phyloP scores from a whole-genome alignment of 495 filamentous ascomycete species.

The Trichoderma parareesei region DNA sequence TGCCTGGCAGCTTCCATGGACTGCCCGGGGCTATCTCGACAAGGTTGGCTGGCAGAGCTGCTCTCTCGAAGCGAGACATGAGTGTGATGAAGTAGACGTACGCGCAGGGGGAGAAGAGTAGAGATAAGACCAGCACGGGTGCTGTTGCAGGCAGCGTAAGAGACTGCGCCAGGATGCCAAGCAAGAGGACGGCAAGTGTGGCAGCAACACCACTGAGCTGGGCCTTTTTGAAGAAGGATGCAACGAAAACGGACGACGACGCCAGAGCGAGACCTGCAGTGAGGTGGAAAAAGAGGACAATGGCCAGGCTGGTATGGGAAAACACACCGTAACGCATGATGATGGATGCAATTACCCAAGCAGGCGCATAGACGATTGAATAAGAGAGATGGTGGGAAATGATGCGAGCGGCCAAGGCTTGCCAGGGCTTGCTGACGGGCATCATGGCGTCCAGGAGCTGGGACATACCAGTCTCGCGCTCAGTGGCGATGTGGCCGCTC shows the following conservation, averaged over 20 bases:
- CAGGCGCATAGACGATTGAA: slow-evolving; percentile 56
- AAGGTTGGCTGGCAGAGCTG: slow-evolving; percentile 47
- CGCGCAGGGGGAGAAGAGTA: slow-evolving; percentile 71
- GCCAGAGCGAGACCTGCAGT: slow-evolving; percentile 56
- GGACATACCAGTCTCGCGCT: slow-evolving; percentile 72
- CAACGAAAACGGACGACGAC: slow-evolving; percentile 62
- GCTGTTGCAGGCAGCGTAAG: slow-evolving; percentile 46
- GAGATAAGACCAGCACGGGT: slow-evolving; percentile 51
- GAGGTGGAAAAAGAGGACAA: slow-evolving; percentile 56
- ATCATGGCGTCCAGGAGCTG: slow-evolving; percentile 78
- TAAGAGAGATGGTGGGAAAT: slow-evolving; percentile 62
- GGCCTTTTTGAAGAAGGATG: slow-evolving; percentile 66
- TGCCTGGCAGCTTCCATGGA: slow-evolving; percentile 53
- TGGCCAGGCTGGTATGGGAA: slow-evolving; percentile 45
- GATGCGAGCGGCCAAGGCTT: slow-evolving; percentile 59
- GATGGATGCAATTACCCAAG: slow-evolving; percentile 60
- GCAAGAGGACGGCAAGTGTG: slow-evolving; percentile 53
- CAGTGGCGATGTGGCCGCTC: slow-evolving; percentile 65
- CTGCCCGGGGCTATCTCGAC: slow-evolving; percentile 47
- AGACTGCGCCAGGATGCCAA: slow-evolving; percentile 64
- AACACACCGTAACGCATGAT: slow-evolving; percentile 57
- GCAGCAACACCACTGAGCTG: slow-evolving; percentile 67
- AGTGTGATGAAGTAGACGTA: slow-evolving; percentile 64
- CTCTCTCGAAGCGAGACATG: slow-evolving; percentile 59
- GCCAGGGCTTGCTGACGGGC: slow-evolving; percentile 54